These are phyloP conservation scores for Botryosphaeria dothidea DNA, from an alignment of 2,329 filamentous ascomycete genomes.

Conservation along the genomic window DNA sequence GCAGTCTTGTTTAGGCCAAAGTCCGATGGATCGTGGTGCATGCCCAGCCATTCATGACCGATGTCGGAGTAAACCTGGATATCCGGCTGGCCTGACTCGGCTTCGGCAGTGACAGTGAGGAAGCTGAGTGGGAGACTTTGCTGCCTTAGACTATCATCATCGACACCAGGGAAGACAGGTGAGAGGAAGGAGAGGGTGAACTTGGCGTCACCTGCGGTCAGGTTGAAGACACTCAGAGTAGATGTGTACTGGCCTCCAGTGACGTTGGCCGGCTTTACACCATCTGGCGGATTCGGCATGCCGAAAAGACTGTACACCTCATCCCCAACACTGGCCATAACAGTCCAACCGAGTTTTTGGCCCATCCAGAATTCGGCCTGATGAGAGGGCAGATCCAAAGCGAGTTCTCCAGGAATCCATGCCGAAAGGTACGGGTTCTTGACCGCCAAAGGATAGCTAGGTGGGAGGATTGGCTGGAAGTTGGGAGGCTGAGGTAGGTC, in stretches of 20 bases:
- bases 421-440: constrained; percentile 44
- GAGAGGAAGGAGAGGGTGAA: constrained; percentile 48
- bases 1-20: constrained; percentile 28
- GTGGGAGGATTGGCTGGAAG: constrained; percentile 36
- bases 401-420: constrained; percentile 46
- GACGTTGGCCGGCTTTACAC: constrained; percentile 36
- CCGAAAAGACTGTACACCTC: constrained; percentile 45
- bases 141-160: constrained; percentile 38
- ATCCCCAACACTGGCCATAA: constrained; percentile 44
- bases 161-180: constrained; percentile 38
- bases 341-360: constrained; percentile 42
- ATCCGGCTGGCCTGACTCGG: constrained; percentile 20
- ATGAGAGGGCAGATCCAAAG: constrained; percentile 36
- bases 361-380: constrained; percentile 47
- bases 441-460: constrained; percentile 47
- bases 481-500: not conserved
- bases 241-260: constrained; percentile 42
- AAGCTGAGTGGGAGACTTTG: constrained; percentile 49
- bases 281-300: constrained; percentile 25
- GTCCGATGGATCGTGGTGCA: constrained; percentile 20
- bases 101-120: constrained; percentile 39
- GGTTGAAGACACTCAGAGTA: constrained; percentile 43
- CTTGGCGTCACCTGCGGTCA: constrained; percentile 38
- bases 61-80: constrained; percentile 47
- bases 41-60: constrained; percentile 46